Base-by-base conservation (phyloP, 2,329 filamentous ascomycete genomes). In the Chaetomiaceae sp. region DNA sequence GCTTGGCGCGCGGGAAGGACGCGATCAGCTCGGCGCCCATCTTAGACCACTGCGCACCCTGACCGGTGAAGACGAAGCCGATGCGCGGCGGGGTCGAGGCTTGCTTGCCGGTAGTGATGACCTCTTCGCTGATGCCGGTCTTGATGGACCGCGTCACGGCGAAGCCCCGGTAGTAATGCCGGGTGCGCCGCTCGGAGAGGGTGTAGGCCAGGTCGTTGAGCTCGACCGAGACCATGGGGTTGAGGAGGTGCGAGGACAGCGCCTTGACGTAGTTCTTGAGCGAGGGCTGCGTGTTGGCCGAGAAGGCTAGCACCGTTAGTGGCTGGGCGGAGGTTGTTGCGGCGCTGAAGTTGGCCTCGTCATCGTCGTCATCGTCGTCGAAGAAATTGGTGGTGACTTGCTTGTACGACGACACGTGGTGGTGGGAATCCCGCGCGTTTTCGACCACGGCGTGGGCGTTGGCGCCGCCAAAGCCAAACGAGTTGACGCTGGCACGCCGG, bases 21-120 rank as follows among this genome's bases (percentile, higher is more conserved):
- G 9, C 24, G 0, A 60, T 4, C 6, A 62, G 45, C 5, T 57
- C 51, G 4, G 30, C 41, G 6, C 59, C 62, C 60, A 65, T 59
- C 12, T 54, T 49, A 0, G 53, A 38, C 57, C 55, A 61, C 26
- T 59, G 55, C 0, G 58, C 56, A 6, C 57, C 58, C 42, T 59
- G 58, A 5, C 58, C 57, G 11, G 57, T 60, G 35, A 60, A 58
- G 10, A 60, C 48, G 20, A 50, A 60, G 9, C 47, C 49, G 6
- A 58, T 20, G 0, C 29, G 19, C 0, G 50, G 46, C 0, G 15
- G 1, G 0, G 54, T 7, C 1, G 37, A 3, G 7, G 15, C 18
- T 27, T 52, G 46, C 15, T 53, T 52, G 43, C 47, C 8, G 11
- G 12, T 27, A 11, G 6, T 15, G 12, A 32, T 14, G 6, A 42